A percentile compares a stretch with the other conserved stretches of the same genome.
Conservation (phyloP, 352 stramenopile species). For the Globisporangium spinosum region DNA sequence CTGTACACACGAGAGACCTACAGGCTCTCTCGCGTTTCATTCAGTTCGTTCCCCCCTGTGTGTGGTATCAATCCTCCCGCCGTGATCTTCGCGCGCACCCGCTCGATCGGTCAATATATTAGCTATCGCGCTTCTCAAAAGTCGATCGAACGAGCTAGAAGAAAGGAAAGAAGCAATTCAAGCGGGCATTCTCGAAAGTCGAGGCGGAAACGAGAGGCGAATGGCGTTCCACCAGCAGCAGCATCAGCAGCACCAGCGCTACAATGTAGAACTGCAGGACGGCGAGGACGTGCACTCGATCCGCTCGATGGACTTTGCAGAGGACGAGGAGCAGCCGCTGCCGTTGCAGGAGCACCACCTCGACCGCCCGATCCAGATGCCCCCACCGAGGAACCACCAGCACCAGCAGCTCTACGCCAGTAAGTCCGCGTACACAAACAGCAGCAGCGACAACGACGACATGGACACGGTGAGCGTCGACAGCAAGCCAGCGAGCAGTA, state of each 20-base stretch:
- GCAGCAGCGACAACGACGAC: slow-evolving; percentile 17
- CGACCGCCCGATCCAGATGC: slow-evolving; percentile 12
- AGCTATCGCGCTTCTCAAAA: background rate
- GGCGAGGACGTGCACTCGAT: slow-evolving; percentile 20
- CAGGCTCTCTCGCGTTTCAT: slow-evolving; percentile 2
- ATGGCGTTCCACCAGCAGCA: slow-evolving; percentile 11
- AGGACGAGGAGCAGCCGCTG: slow-evolving; percentile 10
- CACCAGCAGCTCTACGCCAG: slow-evolving; percentile 5
- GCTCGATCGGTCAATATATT: background rate
- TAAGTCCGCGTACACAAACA: slow-evolving; percentile 11
- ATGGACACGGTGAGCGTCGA: slow-evolving; percentile 16
- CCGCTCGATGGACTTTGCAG: slow-evolving; percentile 14
- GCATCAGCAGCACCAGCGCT: slow-evolving; percentile 7
- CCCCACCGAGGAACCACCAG: slow-evolving; percentile 2
- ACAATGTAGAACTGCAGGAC: slow-evolving; percentile 17
- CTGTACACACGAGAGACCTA: background rate
- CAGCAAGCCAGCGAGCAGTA: slow-evolving; percentile 11
- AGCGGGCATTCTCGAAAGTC: background rate
- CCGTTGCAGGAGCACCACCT: slow-evolving; percentile 19
- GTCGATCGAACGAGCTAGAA: background rate
- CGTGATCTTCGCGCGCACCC: background rate
- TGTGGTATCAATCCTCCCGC: background rate
- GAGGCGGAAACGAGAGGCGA: background rate
- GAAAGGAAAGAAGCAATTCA: background rate
- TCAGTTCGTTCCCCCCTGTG: background rate